Percentiles rank a stretch among this genome's conserved stretches.
These are phyloP conservation scores for Apiotrichum siamense DNA, from an alignment of 1,284 basidiomycete genomes.

Conservation along the genomic window DNA sequence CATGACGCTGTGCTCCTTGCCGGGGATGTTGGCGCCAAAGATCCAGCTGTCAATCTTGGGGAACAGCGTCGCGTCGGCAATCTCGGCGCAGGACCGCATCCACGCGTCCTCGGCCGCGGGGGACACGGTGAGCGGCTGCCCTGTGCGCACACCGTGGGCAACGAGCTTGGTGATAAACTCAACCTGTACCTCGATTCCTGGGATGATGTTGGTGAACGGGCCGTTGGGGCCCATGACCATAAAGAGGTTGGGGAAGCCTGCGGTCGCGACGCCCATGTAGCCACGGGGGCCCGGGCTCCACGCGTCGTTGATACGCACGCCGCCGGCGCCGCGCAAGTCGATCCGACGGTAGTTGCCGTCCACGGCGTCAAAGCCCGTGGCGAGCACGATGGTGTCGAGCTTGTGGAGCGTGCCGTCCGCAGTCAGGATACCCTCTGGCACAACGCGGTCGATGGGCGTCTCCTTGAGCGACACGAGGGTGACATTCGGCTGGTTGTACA, in stretches of 20 bases:
- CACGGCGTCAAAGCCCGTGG: slow-evolving; percentile 14
- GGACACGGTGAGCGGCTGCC: neutral
- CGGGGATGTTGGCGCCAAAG: slow-evolving; percentile 13
- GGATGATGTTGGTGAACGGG: slow-evolving; percentile 11
- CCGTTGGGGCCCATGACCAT: slow-evolving; percentile 14
- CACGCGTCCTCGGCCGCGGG: slow-evolving; percentile 2
- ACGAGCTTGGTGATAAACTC: slow-evolving; percentile 6
- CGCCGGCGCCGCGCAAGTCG: slow-evolving; percentile 6
- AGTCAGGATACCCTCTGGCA: neutral
- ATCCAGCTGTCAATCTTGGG: slow-evolving; percentile 11
- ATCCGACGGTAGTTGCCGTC: slow-evolving; percentile 11
- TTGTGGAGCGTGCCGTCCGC: slow-evolving; percentile 6
- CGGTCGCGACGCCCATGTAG: slow-evolving; percentile 10
- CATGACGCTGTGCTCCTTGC: slow-evolving; percentile 11
- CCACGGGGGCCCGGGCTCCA: slow-evolving; percentile 4
- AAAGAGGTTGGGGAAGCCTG: slow-evolving; percentile 11
- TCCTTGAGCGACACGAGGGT: slow-evolving; percentile 7
- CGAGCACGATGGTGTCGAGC: slow-evolving; percentile 12
- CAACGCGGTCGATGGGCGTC: slow-evolving; percentile 6
- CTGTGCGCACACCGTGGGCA: neutral
- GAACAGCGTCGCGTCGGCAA: slow-evolving; percentile 7
- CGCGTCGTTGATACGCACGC: slow-evolving; percentile 5
- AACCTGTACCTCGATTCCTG: slow-evolving; percentile 12
- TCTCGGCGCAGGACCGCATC: slow-evolving; percentile 1
- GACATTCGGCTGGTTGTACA: slow-evolving; percentile 13